Conservation (phyloP, 2,329 filamentous ascomycete species). For the Xylaria sp. region DNA sequence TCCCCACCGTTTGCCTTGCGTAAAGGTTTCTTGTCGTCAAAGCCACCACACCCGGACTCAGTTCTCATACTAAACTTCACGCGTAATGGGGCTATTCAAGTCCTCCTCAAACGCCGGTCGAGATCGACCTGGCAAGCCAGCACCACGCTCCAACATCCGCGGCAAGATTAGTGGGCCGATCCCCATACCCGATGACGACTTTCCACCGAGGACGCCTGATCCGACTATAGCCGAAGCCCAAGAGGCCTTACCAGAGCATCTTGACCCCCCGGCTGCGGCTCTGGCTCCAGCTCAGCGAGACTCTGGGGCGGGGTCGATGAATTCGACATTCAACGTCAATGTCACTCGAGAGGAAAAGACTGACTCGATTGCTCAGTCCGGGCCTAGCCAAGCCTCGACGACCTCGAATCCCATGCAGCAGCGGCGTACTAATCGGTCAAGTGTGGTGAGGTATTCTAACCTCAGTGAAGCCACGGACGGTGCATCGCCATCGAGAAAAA, state of each 20-base stretch:
- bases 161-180: conserved; percentile 68
- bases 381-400: conserved; percentile 37
- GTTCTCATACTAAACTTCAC: background rate
- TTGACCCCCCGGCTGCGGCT: conserved; percentile 22
- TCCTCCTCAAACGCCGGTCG: conserved; percentile 48
- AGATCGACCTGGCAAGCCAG: conserved; percentile 44
- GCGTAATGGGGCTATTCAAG: conserved; percentile 53
- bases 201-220: conserved; percentile 55
- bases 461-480: conserved; percentile 50
- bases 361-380: conserved; percentile 32
- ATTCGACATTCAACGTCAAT: conserved; percentile 31
- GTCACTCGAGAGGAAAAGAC: conserved; percentile 32
- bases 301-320: conserved; percentile 30
- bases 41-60: conserved; percentile 12
- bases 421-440: conserved; percentile 47
- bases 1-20: conserved; percentile 28
- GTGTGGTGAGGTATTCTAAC: conserved; percentile 54
- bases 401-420: conserved; percentile 40
- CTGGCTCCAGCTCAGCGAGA: conserved; percentile 26
- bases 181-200: conserved; percentile 63
- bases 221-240: conserved; percentile 45
- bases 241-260: conserved; percentile 36
- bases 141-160: conserved; percentile 52
- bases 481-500: conserved; percentile 57
- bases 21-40: conserved; percentile 28